Base-by-base conservation (phyloP, 371 early-diverging fungal species). In the Mortierella sp. region DNA sequence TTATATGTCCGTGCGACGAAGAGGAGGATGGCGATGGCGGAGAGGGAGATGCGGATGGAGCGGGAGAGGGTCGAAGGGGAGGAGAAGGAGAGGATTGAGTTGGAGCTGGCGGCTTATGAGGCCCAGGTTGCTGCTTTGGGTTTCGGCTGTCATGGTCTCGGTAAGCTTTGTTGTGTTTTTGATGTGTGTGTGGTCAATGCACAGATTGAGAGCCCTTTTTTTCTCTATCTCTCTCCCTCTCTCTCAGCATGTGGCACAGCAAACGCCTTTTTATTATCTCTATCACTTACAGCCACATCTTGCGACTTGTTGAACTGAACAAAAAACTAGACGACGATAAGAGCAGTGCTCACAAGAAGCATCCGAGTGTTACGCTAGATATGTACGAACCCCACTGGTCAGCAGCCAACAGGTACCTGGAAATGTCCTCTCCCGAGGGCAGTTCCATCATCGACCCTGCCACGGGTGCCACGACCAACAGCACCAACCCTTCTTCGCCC, bases 1-100 rank as follows among this genome's bases (percentile, higher is more conserved):
- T 84, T 89, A 11, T 94, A 92, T 78, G 84, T 80, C 14, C 72
- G 84, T 3, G 81, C 84, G 49, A 77, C 77, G 6, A 77, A 80
- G 54, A 60, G 81, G 7, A 46, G 78, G 27, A 41, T 55, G 54
- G 78, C 81, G 35, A 21, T 73, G 18, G 78, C 75, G 16, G 76
- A 78, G 63, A 60, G 65, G 68, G 75, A 32, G 8, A 70, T 63
- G 70, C 46, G 68, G 48, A 75, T 73, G 70, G 60, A 75, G 58
- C 24, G 38, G 27, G 63, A 75, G 65, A 60, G 35, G 73, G 35
- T 2, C 35, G 76, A 46, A 29, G 58, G 56, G 29, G 41, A 65
- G 38, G 65, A 38, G 38, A 18, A 8, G 43, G 16, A 32, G 63
- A 27, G 32, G 35, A 38, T 68, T 24, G 68, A 38, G 24, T 38